phyloP scores from a whole-genome alignment of 306 rosid genomes.

The Malus fusca region DNA sequence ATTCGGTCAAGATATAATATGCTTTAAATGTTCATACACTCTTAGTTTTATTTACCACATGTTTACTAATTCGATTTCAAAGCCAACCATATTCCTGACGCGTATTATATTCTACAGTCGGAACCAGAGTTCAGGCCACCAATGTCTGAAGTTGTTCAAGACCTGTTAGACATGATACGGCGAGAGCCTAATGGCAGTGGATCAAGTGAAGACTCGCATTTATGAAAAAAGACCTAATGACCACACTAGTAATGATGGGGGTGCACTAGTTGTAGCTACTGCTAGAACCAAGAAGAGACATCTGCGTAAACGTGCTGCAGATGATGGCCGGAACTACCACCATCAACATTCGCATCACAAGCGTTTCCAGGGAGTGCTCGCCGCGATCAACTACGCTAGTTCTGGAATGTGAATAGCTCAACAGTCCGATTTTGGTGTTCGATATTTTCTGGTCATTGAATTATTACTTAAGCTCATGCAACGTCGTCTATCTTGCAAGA shows the following conservation, averaged over 20 bases:
- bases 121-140: conserved; percentile 91
- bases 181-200: conserved; percentile 54
- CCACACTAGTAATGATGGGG: conserved; percentile 4
- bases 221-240: conserved; percentile 12
- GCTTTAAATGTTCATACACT: not conserved
- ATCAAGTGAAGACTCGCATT: conserved; percentile 46
- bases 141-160: conserved; percentile 87
- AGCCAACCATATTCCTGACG: conserved; percentile 8
- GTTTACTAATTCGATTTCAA: not conserved
- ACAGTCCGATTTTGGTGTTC: conserved; percentile 15
- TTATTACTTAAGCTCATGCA: conserved; percentile 20
- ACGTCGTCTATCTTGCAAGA: conserved; percentile 20
- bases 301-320: conserved; percentile 4
- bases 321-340: conserved; percentile 30
- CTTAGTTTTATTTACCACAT: not conserved
- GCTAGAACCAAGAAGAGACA: conserved; percentile 16
- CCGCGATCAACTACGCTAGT: conserved; percentile 6
- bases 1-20: not conserved
- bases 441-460: conserved; percentile 14
- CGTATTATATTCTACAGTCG: conserved; percentile 40
- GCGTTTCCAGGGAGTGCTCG: conserved; percentile 12
- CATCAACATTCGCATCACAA: conserved; percentile 17
- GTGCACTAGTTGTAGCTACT: conserved; percentile 20
- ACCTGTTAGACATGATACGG: conserved; percentile 71
- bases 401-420: conserved; percentile 9